Percentiles rank a stretch among this genome's conserved stretches.
Conservation (phyloP, 345 rosid species). For the Salix suchowensis region DNA sequence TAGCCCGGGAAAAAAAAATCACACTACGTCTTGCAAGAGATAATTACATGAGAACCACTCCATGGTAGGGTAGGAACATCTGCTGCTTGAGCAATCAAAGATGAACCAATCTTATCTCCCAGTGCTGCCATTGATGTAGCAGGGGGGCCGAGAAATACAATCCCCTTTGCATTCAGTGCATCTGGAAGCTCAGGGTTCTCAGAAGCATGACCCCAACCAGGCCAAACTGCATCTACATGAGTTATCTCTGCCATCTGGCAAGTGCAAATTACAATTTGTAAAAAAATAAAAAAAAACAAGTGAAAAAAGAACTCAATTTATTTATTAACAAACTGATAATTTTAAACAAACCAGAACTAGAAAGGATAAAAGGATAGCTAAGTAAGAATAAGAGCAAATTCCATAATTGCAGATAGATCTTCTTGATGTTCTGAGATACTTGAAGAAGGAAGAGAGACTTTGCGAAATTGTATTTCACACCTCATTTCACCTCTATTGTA, state of each 20-base stretch:
- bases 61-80: slow-evolving; percentile 98
- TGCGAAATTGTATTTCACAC: background rate
- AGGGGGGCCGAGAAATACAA: slow-evolving; percentile 94
- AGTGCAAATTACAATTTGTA: slow-evolving; percentile 13
- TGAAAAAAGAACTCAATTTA: background rate
- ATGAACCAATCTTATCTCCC: slow-evolving; percentile 98
- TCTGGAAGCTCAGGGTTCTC: slow-evolving; percentile 98
- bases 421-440: background rate
- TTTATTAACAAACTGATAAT: background rate
- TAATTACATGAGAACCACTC: slow-evolving; percentile 95
- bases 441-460: background rate
- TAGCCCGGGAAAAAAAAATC: background rate
- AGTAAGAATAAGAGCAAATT: background rate
- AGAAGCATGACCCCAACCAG: slow-evolving; percentile 99
- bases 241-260: slow-evolving; percentile 96
- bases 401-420: background rate
- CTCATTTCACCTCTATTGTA: background rate
- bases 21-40: background rate
- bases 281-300: background rate
- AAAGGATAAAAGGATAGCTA: background rate
- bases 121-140: slow-evolving; percentile 87
- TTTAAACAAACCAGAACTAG: background rate
- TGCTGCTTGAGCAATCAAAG: slow-evolving; percentile 99
- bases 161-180: slow-evolving; percentile 75
- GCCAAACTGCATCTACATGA: slow-evolving; percentile 99